Evolutionary conservation across 768 basidiomycete genomes (phyloP), one percentile per base, ranked within the genome.

Genomic region (Solioccasus polychromus): DNA sequence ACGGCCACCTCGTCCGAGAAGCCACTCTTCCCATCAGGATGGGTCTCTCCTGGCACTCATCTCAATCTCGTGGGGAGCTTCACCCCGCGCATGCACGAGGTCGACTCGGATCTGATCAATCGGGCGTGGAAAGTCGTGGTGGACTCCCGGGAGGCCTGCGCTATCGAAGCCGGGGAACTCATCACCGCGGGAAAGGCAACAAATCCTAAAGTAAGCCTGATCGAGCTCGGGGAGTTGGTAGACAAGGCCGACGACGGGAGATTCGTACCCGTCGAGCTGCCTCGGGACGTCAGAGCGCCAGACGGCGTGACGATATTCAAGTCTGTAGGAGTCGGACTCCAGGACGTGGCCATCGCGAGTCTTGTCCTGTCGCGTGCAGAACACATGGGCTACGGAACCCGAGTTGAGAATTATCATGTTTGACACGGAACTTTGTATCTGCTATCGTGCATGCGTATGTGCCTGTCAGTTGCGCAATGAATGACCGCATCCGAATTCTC

Each of bases 241-340:
- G 30, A 37, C 40, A 47, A 43, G 30, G 39, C 22, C 2, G 38
- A 41, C 0, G 45, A 50, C 30, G 50, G 52, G 34, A 44, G 36
- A 10, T 38, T 51, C 17, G 39, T 46, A 4, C 34, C 55, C 24
- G 39, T 58, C 9, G 48, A 45, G 22, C 23, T 54, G 15, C 53
- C 54, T 5, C 36, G 38, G 37, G 48, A 31, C 35, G 31, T 57
- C 25, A 47, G 38, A 19, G 54, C 9, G 20, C 51, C 60, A 4
- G 80, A 77, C 1, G 72, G 75, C 1, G 72, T 92, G 10, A 88
- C 84, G 1, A 73, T 94, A 23, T 93, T 91, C 76, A 94, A 93
- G 67, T 88, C 85, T 0, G 92, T 94, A 5, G 92, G 92, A 2
- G 66, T 92, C 6, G 89, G 87, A 1, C 66, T 89, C n/a, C 92